Conservation (phyloP, 176 grass and related monocot species). For the Tuctoria greenei region DNA sequence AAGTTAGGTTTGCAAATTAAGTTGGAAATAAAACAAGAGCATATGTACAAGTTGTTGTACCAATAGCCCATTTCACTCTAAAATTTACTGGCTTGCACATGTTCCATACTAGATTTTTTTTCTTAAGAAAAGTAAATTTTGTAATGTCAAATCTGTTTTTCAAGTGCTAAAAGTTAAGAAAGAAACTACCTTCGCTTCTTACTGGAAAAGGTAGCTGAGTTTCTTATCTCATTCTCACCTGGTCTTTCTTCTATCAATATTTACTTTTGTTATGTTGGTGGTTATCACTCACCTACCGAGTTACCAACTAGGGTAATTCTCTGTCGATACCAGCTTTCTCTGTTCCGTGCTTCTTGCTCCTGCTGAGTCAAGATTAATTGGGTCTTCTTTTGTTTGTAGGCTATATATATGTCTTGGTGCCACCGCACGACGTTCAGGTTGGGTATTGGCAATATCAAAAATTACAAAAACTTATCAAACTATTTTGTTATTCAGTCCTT, state of each 20-base stretch:
- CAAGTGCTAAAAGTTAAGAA: not conserved
- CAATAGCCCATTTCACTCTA: not conserved
- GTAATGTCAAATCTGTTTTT: not conserved
- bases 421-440: not conserved
- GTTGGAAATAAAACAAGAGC: too few relatives aligned
- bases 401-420: not conserved
- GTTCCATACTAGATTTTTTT: not conserved
- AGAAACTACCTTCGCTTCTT: not conserved
- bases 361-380: not conserved
- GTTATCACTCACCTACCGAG: not conserved
- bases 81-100: not conserved
- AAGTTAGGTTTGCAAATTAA: too few relatives aligned
- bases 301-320: not conserved
- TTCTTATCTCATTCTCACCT: not conserved
- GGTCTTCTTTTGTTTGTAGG: not conserved
- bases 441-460: not conserved
- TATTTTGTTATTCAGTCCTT: not conserved
- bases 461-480: not conserved
- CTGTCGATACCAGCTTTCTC: not conserved
- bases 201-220: not conserved
- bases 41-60: not conserved
- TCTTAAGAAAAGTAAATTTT: not conserved
- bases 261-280: not conserved
- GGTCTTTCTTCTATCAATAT: not conserved
- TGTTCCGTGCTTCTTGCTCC: not conserved